Evolutionary conservation across 2,329 filamentous ascomycete genomes (phyloP), one percentile per base, ranked within the genome.

Genomic region (Lachnellula suecica): DNA sequence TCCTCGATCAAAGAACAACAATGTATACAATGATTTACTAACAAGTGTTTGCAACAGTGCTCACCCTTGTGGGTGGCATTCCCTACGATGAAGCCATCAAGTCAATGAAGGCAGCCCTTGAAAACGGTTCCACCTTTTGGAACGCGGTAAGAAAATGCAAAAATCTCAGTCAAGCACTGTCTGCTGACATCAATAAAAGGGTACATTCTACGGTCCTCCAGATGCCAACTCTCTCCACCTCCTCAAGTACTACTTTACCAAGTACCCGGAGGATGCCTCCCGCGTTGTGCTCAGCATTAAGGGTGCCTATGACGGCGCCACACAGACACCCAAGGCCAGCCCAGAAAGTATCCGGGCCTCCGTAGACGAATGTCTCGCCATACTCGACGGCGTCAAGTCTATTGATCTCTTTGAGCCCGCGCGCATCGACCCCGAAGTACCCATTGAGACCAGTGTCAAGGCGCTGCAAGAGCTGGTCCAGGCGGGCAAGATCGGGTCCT

Each of bases 231-330:
- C 76, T 2, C 68, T 85, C 63, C 78, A 80, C 35, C 69, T 88
- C 5, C 69, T 88, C 25, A 76, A 81, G 57, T 71, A 74, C 22
- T 88, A 88, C 70, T 86, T 88, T 64, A 74, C 73, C 34, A 75
- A 77, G 52, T 79, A 87, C 63, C 84, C 85, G 1, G 78, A 84
- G 56, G 80, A 87, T 55, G 82, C 83, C 9, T 70, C 77, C 47
- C 81, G 82, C 62, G 74, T 88, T 9, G 74, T 84, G 11, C 68
- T 88, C 47, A 78, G 76, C 61, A 76, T 88, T 64, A 88, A 87
- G 70, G 83, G 82, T 27, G 79, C 74, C 10, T 42, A 72, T 35
- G 66, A 75, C 40, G 53, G 65, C 3, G 58, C 63, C 59, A 11
- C 47, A 1, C 47, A 73, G 20, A 51, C 51, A 2, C 71, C 76